Base-by-base conservation (phyloP, 257 asterid genomes). In the Craterostigma plantagineum region DNA sequence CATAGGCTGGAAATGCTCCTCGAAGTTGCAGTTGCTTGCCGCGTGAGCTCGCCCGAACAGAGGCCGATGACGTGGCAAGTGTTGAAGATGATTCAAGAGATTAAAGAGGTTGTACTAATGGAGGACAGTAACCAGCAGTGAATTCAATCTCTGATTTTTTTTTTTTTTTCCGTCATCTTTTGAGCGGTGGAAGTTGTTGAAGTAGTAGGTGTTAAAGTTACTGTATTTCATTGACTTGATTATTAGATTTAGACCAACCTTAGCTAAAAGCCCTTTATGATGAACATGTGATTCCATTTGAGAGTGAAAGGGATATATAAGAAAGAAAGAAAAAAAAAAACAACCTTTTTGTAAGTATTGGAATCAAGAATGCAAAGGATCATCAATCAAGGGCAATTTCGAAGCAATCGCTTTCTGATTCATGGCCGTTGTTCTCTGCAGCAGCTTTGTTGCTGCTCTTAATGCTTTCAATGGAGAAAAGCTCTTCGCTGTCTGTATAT, bases 21-120 rank as follows among this genome's bases (percentile, higher is more conserved):
- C 39, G 87, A 86, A 60, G 87, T 86, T 50, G 92, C 91, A 10
- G 48, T 81, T 49, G 81, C 76, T 27, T 86, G 94, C 62, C 64
- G 84, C 0, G 64, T 51, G 52, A 68, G 54, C 0, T 60, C 76
- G 0, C 75, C 81, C 0, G 97, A 78, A 53, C 97, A 78, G 48
- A 64, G 97, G 44, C 97, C 97, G 13, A 71, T 91, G 7, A 81
- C 73, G 94, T 86, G 94, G 93, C 93, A 78, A 42, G 94, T 86
- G 8, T 56, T 86, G 72, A 86, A 78, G 70, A 86, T 78, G 94
- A 65, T 86, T 42, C 97, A 86, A 30, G 94, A 86, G 53, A 73
- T 86, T 42, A 86, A 86, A 38, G 84, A 81, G 51, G 81, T 67
- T 44, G 74, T 67, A 7, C 9, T 64, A 9, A 66, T 69, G 72